Evolutionary conservation across 2,329 filamentous ascomycete genomes (phyloP).

Genomic region (Neospermospora avenae): DNA sequence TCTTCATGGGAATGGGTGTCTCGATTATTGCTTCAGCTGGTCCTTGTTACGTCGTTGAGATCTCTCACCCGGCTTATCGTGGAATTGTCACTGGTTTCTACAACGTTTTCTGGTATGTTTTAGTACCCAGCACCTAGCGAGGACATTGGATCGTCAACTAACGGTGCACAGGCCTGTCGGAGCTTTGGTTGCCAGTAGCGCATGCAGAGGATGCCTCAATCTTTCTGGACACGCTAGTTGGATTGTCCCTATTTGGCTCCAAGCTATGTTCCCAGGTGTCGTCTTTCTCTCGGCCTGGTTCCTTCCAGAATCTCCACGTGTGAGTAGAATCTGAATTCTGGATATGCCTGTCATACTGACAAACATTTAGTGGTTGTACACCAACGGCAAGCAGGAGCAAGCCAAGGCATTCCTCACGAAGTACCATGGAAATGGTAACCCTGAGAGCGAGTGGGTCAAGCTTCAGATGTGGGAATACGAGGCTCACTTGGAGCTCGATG

Average conservation of each 20-base stretch:
- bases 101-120: slow-evolving; percentile 29
- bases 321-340: slow-evolving; percentile 28
- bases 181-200: slow-evolving; percentile 51
- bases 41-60: slow-evolving; percentile 45
- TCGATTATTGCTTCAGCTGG: slow-evolving; percentile 44
- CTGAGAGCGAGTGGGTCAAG: slow-evolving; percentile 48
- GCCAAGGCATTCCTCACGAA: slow-evolving; percentile 42
- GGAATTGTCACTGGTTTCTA: slow-evolving; percentile 38
- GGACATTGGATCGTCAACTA: slow-evolving; percentile 4
- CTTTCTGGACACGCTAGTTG: slow-evolving; percentile 40
- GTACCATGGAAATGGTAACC: slow-evolving; percentile 51
- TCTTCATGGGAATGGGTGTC: slow-evolving; percentile 56
- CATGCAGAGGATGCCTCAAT: slow-evolving; percentile 47
- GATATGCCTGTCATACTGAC: background rate
- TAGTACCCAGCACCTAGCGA: background rate
- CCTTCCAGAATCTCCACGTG: slow-evolving; percentile 46
- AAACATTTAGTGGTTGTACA: slow-evolving; percentile 38
- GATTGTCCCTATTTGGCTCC: slow-evolving; percentile 50
- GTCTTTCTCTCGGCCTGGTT: slow-evolving; percentile 43
- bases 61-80: slow-evolving; percentile 44
- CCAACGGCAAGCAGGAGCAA: slow-evolving; percentile 39
- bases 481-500: slow-evolving; percentile 47
- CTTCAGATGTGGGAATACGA: slow-evolving; percentile 48
- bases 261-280: slow-evolving; percentile 49
- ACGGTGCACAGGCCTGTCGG: slow-evolving; percentile 46